Evolutionary conservation across 108 stramenopile genomes (phyloP).

Genomic region (Cyclotella choctawhatcheeana): DNA sequence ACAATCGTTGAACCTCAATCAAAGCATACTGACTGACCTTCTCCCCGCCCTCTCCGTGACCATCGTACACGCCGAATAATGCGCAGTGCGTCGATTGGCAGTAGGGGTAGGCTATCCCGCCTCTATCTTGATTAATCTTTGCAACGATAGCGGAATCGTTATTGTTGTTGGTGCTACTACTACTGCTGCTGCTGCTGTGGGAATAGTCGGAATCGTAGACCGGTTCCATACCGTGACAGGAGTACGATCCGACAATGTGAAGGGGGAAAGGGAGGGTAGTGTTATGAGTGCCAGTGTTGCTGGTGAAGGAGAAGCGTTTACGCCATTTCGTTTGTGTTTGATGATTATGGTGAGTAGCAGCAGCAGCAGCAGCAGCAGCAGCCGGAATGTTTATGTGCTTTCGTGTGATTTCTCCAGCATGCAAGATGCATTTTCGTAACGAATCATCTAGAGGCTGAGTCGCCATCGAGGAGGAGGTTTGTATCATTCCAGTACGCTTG

Average conservation of each 20-base stretch:
- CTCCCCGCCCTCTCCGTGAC: conserved; percentile 94
- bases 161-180: background rate
- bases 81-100: conserved; percentile 70
- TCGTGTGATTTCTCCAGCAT: conserved; percentile 63
- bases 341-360: conserved; percentile 2
- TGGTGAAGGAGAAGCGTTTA: conserved; percentile 49
- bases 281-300: conserved; percentile 30
- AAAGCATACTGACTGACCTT: conserved; percentile 90
- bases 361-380: conserved; percentile 2
- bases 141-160: conserved; percentile 40
- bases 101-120: conserved; percentile 93
- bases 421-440: conserved; percentile 57
- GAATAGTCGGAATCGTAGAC: conserved; percentile 67
- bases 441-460: conserved; percentile 24
- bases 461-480: conserved; percentile 1
- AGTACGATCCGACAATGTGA: conserved; percentile 85
- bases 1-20: conserved; percentile 76
- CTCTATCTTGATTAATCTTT: conserved; percentile 98
- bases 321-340: conserved; percentile 50
- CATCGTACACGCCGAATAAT: conserved; percentile 92
- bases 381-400: conserved; percentile 26
- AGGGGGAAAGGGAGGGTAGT: conserved; percentile 66
- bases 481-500: conserved; percentile 9
- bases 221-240: conserved; percentile 97
- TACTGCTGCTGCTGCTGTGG: conserved; percentile 24